Evolutionary conservation across 805 yeast species (phyloP), one percentile per base, ranked within the genome.

Genomic region (Clavispora carvajalis): DNA sequence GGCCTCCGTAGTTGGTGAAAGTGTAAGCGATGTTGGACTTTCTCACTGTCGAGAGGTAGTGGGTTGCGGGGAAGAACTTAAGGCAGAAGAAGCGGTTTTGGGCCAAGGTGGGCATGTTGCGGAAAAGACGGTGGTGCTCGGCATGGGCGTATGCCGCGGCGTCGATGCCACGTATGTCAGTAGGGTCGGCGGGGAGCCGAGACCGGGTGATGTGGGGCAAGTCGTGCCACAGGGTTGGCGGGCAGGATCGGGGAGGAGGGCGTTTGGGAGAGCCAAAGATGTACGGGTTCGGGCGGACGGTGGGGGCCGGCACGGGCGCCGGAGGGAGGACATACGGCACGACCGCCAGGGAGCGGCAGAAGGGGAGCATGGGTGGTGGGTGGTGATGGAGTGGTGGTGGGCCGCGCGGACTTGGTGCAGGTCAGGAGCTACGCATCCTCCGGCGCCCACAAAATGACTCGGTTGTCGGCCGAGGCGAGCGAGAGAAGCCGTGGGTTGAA

Each of bases 401-500:
- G n/a, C n/a, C n/a, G n/a, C n/a, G n/a, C n/a, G n/a, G n/a, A n/a
- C n/a, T n/a, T n/a, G n/a, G n/a, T n/a, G n/a, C n/a, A n/a, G n/a
- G n/a, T n/a, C 22, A 21, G 22, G 8, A 21, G 22, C 22, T 21
- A 21, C 8, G 22, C 23, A 22, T 34, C 38, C 11, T 22, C 40
- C 0, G 71, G 64, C 41, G 60, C 60, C 74, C 74, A 69, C 23
- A 69, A 47, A 6, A 60, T 44, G 7, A 68, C 73, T 5, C 55
- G 47, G 34, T 55, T 19, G 52, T 46, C 53, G 3, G 54, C 52
- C 6, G 88, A 72, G 2, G 87, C 84, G 48, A 85, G 57, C 43
- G 74, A 68, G 56, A 78, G 67, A 25, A 75, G 58, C 46, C 74
- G 73, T 2, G 91, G 91, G 49, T 81, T 80, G 58, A 81, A 81